Percentiles rank a stretch among this genome's conserved stretches.
These are phyloP conservation scores for Fusarium brachygibbosum DNA, from an alignment of 2,329 filamentous ascomycete genomes.

Conservation along the genomic window DNA sequence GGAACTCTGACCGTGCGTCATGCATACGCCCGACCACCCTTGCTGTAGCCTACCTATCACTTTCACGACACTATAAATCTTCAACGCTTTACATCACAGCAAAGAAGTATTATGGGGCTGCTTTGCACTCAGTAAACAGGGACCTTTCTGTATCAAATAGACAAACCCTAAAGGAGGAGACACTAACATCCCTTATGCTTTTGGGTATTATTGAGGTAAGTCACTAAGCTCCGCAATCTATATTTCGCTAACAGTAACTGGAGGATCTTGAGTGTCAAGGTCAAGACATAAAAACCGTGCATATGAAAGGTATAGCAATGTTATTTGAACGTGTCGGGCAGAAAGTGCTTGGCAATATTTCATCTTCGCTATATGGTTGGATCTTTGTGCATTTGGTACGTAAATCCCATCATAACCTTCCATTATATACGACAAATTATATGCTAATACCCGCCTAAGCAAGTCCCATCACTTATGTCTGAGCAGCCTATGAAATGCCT, in stretches of 20 bases:
- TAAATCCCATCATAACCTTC: neutral
- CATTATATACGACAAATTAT: neutral
- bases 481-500: constrained; percentile 26
- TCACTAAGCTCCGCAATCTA: neutral
- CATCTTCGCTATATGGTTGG: constrained; percentile 14
- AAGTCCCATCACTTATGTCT: constrained; percentile 23
- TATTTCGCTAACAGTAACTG: neutral
- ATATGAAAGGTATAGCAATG: constrained; percentile 29
- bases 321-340: constrained; percentile 28
- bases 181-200: constrained; percentile 29
- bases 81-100: constrained; percentile 23
- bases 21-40: constrained; percentile 26
- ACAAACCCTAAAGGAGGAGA: constrained; percentile 27
- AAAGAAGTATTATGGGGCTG: constrained; percentile 19
- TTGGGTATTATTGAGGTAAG: constrained; percentile 31
- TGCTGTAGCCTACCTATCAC: constrained; percentile 26
- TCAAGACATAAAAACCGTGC: constrained; percentile 21
- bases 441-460: constrained; percentile 10
- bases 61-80: constrained; percentile 35
- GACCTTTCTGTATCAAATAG: constrained; percentile 20
- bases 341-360: constrained; percentile 10
- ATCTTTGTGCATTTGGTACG: constrained; percentile 33
- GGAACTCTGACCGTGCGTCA: constrained; percentile 5
- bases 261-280: constrained; percentile 37
- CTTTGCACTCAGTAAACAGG: constrained; percentile 24